These are phyloP conservation scores for Silene noctiflora DNA, from an alignment of 179 eudicot genomes.

Conservation along the genomic window DNA sequence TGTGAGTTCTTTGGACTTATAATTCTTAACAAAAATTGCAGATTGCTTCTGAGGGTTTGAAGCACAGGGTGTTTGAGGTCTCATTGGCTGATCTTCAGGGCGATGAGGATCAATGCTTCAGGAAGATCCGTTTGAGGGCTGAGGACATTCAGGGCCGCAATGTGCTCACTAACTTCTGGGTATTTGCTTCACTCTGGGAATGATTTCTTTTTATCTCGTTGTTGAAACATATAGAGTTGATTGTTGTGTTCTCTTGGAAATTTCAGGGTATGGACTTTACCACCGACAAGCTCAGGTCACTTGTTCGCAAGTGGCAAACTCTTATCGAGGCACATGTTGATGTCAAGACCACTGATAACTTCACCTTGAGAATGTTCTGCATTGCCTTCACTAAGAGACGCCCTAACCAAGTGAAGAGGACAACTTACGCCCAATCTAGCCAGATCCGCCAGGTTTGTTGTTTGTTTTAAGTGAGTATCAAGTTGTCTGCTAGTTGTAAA, in stretches of 20 bases:
- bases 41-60: slow-evolving; percentile 93
- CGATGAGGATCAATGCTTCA: slow-evolving; percentile 78
- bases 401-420: slow-evolving; percentile 80
- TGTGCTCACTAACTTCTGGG: slow-evolving; percentile 84
- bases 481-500: no score
- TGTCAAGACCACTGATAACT: slow-evolving; percentile 85
- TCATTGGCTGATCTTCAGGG: slow-evolving; percentile 74
- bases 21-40: slow-evolving; percentile 10
- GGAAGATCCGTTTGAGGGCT: slow-evolving; percentile 85
- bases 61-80: slow-evolving; percentile 77
- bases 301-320: slow-evolving; percentile 89
- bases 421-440: slow-evolving; percentile 86
- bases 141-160: slow-evolving; percentile 85
- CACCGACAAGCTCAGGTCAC: slow-evolving; percentile 82
- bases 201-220: not conserved
- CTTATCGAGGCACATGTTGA: slow-evolving; percentile 92
- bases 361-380: slow-evolving; percentile 76
- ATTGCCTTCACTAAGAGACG: slow-evolving; percentile 93
- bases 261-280: slow-evolving; percentile 86
- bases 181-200: slow-evolving; percentile 17
- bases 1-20: not conserved
- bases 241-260: not conserved
- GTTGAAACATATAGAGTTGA: not conserved
- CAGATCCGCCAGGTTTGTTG: slow-evolving; percentile 67
- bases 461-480: no score